These are phyloP conservation scores for Fistulinella cinereoalba DNA, from an alignment of 1,284 basidiomycete species.

Conservation along the genomic window DNA sequence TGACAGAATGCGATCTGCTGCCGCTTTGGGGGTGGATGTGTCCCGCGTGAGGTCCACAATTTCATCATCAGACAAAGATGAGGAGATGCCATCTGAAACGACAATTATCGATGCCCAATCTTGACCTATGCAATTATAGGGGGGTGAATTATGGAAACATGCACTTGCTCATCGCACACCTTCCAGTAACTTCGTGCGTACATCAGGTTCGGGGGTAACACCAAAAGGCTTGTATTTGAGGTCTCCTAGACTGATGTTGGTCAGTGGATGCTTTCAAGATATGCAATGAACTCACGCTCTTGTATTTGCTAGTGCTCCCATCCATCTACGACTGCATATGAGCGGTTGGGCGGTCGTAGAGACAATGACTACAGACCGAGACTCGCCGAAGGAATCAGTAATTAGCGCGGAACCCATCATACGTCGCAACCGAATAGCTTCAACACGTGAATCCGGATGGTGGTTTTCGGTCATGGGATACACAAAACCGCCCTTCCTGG, in stretches of 20 bases:
- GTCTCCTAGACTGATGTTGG: constrained; percentile 74
- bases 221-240: constrained; percentile 87
- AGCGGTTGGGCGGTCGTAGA: neutral
- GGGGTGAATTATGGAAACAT: constrained; percentile 2
- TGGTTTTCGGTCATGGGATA: constrained; percentile 87
- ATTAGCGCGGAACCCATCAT: constrained; percentile 91
- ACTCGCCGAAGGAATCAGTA: constrained; percentile 95
- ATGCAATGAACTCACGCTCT: constrained; percentile 56
- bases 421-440: constrained; percentile 80
- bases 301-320: constrained; percentile 94
- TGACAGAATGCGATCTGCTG: constrained; percentile 79
- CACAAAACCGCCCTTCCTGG: constrained; percentile 68
- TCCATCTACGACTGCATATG: constrained; percentile 62
- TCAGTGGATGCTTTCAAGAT: constrained; percentile 4
- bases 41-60: constrained; percentile 86
- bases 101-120: constrained; percentile 81
- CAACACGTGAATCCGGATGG: constrained; percentile 87
- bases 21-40: constrained; percentile 70
- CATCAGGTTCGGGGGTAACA: constrained; percentile 93
- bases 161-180: constrained; percentile 46
- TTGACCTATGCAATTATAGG: constrained; percentile 44
- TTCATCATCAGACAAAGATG: constrained; percentile 90
- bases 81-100: constrained; percentile 90
- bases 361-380: constrained; percentile 50
- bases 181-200: constrained; percentile 75